A percentile compares a stretch with the other conserved stretches of the same genome.
phyloP scores from a whole-genome alignment of 1,284 basidiomycete species.

The Neolentinus lepideus region DNA sequence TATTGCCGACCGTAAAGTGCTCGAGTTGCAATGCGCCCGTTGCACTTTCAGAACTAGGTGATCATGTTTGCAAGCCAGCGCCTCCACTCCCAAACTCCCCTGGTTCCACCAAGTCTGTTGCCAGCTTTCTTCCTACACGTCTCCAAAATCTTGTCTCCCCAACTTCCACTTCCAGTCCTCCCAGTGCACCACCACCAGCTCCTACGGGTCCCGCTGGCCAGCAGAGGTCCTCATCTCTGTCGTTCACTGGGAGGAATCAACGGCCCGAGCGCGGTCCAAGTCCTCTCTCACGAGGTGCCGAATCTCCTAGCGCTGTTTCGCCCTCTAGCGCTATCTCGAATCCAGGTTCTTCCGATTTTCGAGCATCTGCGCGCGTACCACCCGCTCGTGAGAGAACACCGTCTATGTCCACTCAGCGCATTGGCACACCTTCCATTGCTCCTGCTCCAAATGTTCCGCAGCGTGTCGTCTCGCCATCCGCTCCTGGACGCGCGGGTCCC shows the following conservation, averaged over 20 bases:
- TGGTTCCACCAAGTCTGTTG: constrained; percentile 23
- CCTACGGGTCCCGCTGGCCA: constrained; percentile 11
- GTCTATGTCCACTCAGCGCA: neutral
- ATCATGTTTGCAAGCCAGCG: constrained; percentile 58
- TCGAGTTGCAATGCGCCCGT: constrained; percentile 68
- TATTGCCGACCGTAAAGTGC: constrained; percentile 78
- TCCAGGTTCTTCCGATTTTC: neutral
- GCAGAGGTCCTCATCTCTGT: constrained; percentile 10
- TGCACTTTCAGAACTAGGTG: constrained; percentile 60
- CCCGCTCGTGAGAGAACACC: neutral
- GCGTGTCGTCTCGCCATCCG: constrained; percentile 7
- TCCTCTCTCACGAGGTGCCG: neutral
- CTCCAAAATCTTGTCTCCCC: neutral
- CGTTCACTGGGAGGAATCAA: constrained; percentile 6
- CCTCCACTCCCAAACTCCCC: constrained; percentile 34
- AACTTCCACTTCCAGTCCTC: neutral
- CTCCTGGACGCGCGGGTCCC: neutral
- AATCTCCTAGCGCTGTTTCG: neutral
- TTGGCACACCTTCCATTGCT: neutral
- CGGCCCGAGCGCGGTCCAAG: constrained; percentile 6
- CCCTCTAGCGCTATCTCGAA: neutral
- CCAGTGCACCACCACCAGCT: constrained; percentile 3
- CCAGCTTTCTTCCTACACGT: constrained; percentile 18
- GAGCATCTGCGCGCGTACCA: neutral
- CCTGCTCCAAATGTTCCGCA: neutral